Percentiles rank a stretch among this genome's conserved stretches.
Conservation (phyloP, 2,329 filamentous ascomycete genomes). For the Neofusicoccum parvum region DNA sequence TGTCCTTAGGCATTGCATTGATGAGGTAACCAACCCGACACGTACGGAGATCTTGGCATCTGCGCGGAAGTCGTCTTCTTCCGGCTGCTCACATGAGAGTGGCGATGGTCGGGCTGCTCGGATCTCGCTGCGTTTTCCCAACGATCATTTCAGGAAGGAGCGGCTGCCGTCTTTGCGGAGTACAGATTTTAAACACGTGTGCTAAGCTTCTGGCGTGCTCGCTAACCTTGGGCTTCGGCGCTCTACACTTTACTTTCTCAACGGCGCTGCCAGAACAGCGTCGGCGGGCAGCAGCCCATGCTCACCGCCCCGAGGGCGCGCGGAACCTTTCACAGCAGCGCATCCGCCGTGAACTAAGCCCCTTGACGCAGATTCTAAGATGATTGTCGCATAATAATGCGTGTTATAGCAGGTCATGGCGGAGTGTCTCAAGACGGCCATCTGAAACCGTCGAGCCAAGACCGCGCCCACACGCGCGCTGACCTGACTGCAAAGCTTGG, state of each 20-base stretch:
- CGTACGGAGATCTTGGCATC: background rate
- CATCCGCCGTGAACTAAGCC: background rate
- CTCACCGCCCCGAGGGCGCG: background rate
- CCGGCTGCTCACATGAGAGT: background rate
- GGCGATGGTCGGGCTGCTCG: background rate
- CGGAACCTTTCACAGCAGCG: background rate
- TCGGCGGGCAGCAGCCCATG: no score
- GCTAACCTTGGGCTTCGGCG: no score
- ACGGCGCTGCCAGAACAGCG: no score
- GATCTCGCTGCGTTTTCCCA: no score
- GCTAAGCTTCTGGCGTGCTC: no score
- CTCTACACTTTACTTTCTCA: no score
- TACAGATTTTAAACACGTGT: no score
- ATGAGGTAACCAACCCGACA: background rate
- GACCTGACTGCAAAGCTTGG: background rate
- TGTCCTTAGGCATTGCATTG: background rate
- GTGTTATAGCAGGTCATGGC: background rate
- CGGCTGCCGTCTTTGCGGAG: no score
- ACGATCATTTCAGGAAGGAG: background rate
- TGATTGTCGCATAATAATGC: background rate
- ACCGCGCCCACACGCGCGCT: background rate
- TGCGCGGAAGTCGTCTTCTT: background rate
- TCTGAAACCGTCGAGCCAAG: background rate
- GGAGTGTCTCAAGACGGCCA: background rate
- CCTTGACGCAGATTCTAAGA: background rate